Evolutionary conservation across 305 asterid genomes (phyloP).

Genomic region (Plantago rigida): DNA sequence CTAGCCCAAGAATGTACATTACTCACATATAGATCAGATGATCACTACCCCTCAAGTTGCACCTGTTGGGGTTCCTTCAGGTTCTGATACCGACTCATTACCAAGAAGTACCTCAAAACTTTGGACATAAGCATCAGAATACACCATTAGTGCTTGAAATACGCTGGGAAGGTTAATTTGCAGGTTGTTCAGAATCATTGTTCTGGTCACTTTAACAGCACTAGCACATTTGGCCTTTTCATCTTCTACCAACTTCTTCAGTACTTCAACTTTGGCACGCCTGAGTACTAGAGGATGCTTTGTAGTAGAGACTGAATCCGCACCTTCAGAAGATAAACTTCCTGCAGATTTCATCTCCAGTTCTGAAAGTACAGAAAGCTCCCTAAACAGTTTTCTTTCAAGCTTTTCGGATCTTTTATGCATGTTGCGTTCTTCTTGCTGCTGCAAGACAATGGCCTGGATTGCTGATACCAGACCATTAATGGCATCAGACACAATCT

Average conservation of each 20-base stretch:
- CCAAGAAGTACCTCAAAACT: conserved; percentile 39
- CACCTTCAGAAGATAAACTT: conserved; percentile 34
- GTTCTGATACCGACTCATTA: conserved; percentile 29
- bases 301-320: conserved; percentile 29
- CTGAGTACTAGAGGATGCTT: conserved; percentile 51
- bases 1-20: conserved; percentile 25
- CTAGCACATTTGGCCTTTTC: conserved; percentile 47
- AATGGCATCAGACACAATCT: conserved; percentile 67
- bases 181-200: conserved; percentile 51
- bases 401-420: conserved; percentile 54
- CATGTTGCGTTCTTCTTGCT: conserved; percentile 50
- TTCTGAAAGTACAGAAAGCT: conserved; percentile 42
- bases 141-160: conserved; percentile 45
- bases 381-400: conserved; percentile 48
- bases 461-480: conserved; percentile 46
- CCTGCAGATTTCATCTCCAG: conserved; percentile 50
- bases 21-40: conserved; percentile 2
- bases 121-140: conserved; percentile 45
- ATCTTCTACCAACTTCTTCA: conserved; percentile 37
- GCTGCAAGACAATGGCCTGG: conserved; percentile 50
- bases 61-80: conserved; percentile 23
- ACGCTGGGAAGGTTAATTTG: conserved; percentile 60
- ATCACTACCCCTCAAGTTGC: conserved; percentile 11
- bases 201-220: conserved; percentile 39
- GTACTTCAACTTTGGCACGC: conserved; percentile 54